These are phyloP conservation scores for Globisporangium mamillatum DNA, from an alignment of 352 stramenopile genomes.

Conservation along the genomic window DNA sequence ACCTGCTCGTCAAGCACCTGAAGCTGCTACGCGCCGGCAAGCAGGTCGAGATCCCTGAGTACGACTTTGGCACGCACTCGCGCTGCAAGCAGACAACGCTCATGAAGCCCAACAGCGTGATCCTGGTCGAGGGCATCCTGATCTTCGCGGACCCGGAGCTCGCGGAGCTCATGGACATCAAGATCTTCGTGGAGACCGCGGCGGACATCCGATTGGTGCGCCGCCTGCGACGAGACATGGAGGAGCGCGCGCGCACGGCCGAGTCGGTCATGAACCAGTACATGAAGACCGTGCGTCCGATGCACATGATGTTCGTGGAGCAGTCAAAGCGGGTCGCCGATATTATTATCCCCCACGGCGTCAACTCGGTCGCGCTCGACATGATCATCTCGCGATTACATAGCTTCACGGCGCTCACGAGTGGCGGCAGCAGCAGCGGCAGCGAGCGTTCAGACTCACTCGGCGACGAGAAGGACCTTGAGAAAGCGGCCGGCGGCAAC, in stretches of 20 bases:
- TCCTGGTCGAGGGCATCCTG: conserved; percentile 96
- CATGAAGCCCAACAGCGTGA: conserved; percentile 90
- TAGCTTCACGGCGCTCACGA: conserved; percentile 55
- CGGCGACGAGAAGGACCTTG: conserved; percentile 30
- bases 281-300: conserved; percentile 95
- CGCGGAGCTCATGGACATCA: conserved; percentile 94
- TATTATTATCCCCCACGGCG: conserved; percentile 93
- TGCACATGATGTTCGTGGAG: conserved; percentile 98
- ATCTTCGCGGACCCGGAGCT: conserved; percentile 93
- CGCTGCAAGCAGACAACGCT: conserved; percentile 65
- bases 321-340: conserved; percentile 94
- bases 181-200: conserved; percentile 96
- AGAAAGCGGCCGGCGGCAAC: background rate
- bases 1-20: conserved; percentile 92
- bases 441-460: conserved; percentile 53
- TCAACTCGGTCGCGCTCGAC: conserved; percentile 92
- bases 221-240: conserved; percentile 91
- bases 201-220: conserved; percentile 94
- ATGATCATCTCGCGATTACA: conserved; percentile 92
- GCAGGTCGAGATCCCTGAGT: conserved; percentile 90
- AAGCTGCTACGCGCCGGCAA: conserved; percentile 82
- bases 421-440: conserved; percentile 9
- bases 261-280: conserved; percentile 97
- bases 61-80: conserved; percentile 95
- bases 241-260: conserved; percentile 92